Evolutionary conservation across 495 filamentous ascomycete genomes (phyloP).

Genomic region (Evansstolkia leycettana): DNA sequence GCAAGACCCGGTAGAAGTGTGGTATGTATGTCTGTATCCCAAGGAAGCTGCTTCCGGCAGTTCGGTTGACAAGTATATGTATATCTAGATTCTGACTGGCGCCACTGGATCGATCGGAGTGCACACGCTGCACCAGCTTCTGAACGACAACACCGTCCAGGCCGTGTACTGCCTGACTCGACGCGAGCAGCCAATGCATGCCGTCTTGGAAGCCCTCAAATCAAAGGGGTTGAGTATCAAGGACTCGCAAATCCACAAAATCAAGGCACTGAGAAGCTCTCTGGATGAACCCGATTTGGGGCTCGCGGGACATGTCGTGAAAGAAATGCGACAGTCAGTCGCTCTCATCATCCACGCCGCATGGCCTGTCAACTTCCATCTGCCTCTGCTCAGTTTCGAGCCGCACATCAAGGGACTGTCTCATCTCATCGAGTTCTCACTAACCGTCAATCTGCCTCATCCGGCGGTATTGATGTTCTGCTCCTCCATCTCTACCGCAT

Average conservation of each 20-base stretch:
- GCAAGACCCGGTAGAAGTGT: conserved; percentile 10
- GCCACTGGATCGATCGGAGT: conserved; percentile 48
- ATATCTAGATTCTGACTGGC: conserved; percentile 46
- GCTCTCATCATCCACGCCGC: conserved; percentile 44
- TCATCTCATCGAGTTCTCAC: conserved; percentile 42
- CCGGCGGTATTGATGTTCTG: conserved; percentile 40
- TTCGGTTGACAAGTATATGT: not conserved
- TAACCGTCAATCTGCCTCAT: conserved; percentile 23
- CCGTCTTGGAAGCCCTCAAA: conserved; percentile 19
- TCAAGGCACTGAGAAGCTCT: conserved; percentile 25
- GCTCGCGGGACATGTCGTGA: conserved; percentile 17
- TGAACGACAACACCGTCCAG: conserved; percentile 27
- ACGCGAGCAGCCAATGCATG: conserved; percentile 12
- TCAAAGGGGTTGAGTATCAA: conserved; percentile 18
- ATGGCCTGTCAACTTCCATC: conserved; percentile 48
- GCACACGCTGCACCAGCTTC: conserved; percentile 36
- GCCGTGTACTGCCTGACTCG: conserved; percentile 44
- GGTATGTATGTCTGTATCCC: conserved; percentile 22
- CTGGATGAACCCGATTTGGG: conserved; percentile 32
- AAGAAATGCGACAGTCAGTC: conserved; percentile 25
- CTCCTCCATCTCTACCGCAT: conserved; percentile 38
- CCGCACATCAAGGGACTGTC: conserved; percentile 37
- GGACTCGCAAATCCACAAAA: conserved; percentile 17
- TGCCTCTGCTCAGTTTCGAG: conserved; percentile 23
- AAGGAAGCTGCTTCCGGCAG: not conserved